A percentile compares a stretch with the other conserved stretches of the same genome.
phyloP scores from a whole-genome alignment of 1,284 basidiomycete genomes.

The Papiliotrema laurentii region DNA sequence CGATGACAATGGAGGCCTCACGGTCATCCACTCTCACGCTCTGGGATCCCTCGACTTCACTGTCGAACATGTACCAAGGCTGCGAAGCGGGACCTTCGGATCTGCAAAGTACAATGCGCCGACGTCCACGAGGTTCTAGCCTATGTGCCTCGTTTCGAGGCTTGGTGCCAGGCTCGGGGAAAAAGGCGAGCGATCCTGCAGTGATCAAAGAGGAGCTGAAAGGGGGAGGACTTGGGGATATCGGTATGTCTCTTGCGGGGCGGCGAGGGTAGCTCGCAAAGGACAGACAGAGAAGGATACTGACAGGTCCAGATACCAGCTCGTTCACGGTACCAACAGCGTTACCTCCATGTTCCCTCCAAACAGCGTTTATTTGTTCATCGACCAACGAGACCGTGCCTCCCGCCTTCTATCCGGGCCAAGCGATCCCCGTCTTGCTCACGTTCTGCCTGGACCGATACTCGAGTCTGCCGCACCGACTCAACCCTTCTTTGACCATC shows the following conservation, averaged over 20 bases:
- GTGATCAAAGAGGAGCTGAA: neutral
- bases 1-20: no score
- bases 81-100: neutral
- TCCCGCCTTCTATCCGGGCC: constrained; percentile 36
- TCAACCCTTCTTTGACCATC: constrained; percentile 34
- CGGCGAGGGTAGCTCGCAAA: no score
- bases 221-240: neutral
- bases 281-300: no score
- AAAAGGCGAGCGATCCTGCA: neutral
- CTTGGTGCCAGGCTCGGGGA: neutral
- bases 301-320: constrained; percentile 14
- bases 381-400: constrained; percentile 22
- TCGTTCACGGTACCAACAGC: constrained; percentile 23
- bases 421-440: constrained; percentile 39
- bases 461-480: constrained; percentile 29
- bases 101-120: no score
- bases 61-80: no score
- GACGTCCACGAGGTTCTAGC: no score
- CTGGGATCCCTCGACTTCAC: no score
- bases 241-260: neutral
- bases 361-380: constrained; percentile 20
- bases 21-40: no score
- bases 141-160: constrained; percentile 11
- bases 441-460: constrained; percentile 29
- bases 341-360: constrained; percentile 20